Evolutionary conservation across 2,329 filamentous ascomycete genomes (phyloP).

Genomic region (Byssothecium circinans): DNA sequence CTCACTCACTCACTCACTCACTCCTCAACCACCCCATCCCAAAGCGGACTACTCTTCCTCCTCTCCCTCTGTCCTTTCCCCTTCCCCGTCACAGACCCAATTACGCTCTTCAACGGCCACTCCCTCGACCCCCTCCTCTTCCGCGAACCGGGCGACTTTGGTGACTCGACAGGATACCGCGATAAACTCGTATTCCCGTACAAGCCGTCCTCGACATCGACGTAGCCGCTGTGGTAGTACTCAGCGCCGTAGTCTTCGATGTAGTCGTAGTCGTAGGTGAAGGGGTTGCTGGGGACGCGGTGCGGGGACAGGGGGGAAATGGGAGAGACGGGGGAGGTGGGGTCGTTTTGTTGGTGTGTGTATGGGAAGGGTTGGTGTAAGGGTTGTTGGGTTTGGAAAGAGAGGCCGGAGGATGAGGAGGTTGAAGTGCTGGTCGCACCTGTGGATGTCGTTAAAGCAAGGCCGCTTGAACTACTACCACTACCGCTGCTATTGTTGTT

Average conservation of each 20-base stretch:
- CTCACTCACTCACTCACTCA: slow-evolving; percentile 16
- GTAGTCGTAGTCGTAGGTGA: slow-evolving; percentile 34
- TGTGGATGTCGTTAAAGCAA: slow-evolving; percentile 14
- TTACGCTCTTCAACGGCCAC: slow-evolving; percentile 35
- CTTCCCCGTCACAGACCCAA: slow-evolving; percentile 7
- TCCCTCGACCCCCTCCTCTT: slow-evolving; percentile 24
- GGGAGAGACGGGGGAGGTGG: background rate
- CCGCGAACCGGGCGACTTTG: background rate
- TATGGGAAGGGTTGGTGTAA: background rate
- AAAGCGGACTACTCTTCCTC: slow-evolving; percentile 32
- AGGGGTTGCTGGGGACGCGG: slow-evolving; percentile 25
- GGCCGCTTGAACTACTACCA: slow-evolving; percentile 27
- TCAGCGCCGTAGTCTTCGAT: slow-evolving; percentile 39
- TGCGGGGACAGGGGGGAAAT: slow-evolving; percentile 11
- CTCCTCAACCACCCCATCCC: slow-evolving; percentile 37
- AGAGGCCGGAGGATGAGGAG: slow-evolving; percentile 7
- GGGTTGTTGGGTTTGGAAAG: background rate
- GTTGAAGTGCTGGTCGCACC: slow-evolving; percentile 12
- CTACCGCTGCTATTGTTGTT: slow-evolving; percentile 8
- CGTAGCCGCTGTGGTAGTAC: slow-evolving; percentile 15
- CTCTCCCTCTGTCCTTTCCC: slow-evolving; percentile 3
- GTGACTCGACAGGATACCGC: slow-evolving; percentile 22
- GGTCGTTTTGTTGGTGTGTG: background rate
- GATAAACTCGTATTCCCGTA: slow-evolving; percentile 34
- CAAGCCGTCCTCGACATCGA: slow-evolving; percentile 29